Conservation (phyloP, 2,329 filamentous ascomycete species). For the Pseudopyrenochaeta lycopersici region DNA sequence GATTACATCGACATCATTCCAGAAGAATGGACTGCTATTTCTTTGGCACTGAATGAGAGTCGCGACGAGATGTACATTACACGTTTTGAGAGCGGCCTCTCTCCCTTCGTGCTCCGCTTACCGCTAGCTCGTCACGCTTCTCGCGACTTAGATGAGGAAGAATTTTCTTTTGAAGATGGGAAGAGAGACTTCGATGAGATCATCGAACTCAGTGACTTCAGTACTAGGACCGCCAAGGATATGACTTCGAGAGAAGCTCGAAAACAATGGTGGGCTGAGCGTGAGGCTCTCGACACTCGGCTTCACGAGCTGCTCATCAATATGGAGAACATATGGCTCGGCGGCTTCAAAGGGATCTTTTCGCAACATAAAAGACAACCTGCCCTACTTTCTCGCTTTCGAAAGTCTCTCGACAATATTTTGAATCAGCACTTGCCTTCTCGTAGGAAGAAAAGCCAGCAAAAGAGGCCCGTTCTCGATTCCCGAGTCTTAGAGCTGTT, state of each 20-base stretch:
- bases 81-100: conserved; percentile 77
- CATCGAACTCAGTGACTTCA: conserved; percentile 81
- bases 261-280: conserved; percentile 87
- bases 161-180: conserved; percentile 85
- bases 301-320: conserved; percentile 81
- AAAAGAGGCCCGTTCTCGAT: conserved; percentile 64
- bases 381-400: conserved; percentile 76
- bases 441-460: conserved; percentile 67
- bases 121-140: conserved; percentile 84
- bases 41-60: conserved; percentile 82
- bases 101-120: conserved; percentile 85
- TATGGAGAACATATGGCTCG: conserved; percentile 93
- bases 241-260: conserved; percentile 79
- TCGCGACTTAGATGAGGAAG: conserved; percentile 79
- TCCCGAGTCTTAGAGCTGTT: conserved; percentile 84
- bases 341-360: conserved; percentile 94
- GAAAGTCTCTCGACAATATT: conserved; percentile 78
- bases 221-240: conserved; percentile 77
- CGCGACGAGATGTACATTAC: conserved; percentile 87
- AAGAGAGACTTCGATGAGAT: conserved; percentile 83
- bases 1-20: conserved; percentile 90
- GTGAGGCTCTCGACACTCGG: conserved; percentile 79
- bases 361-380: conserved; percentile 73
- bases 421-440: conserved; percentile 89
- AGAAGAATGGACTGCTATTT: conserved; percentile 82